Base-by-base conservation (phyloP, 768 basidiomycete genomes). In the Gautieria morchelliformis region DNA sequence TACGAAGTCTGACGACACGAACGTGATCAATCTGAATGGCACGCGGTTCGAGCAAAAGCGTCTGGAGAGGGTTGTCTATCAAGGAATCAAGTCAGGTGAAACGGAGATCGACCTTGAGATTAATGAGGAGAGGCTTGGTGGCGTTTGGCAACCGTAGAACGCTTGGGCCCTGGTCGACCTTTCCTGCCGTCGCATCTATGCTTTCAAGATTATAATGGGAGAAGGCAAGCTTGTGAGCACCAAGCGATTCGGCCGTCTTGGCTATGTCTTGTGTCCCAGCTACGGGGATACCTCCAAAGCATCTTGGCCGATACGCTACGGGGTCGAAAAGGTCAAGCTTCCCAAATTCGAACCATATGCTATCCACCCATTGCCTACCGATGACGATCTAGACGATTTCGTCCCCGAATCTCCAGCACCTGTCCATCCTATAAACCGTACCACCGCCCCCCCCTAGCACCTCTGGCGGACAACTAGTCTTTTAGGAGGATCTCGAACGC, bases 121-220 rank as follows among this genome's bases (percentile, higher is more conserved):
- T 19, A 72, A 70, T 1, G 54, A 61, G 24, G 65, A 70, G 54
- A 66, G 62, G 44, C 61, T 64, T 12, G 53, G 62, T 35, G 69
- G 69, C 0, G 65, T 62, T 24, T 75, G 71, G 71, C 66, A 70
- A 50, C n/a, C n/a, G n/a, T 74, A 72, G 74, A 62, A 63, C 1
- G 69, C 68, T 3, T 75, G 65, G 65, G 74, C 72, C 7, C 62
- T 75, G 40, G 66, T 75, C 27, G 73, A 75, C 53, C 66, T 71
- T 27, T 72, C 71, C 14, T 75, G 73, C 59, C 66, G 68, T 17
- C 62, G 70, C 0, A 70, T 75, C 7, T 75, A 75, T 46, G 74
- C 71, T 2, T 69, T 75, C 66, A 75, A 75, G 58, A 64, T 75
- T 33, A 63, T 73, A 32, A 37, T 75, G 30, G 63, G 65, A 17